Evolutionary conservation across 179 eudicot species (phyloP).

Genomic region (Spinacia oleracea): DNA sequence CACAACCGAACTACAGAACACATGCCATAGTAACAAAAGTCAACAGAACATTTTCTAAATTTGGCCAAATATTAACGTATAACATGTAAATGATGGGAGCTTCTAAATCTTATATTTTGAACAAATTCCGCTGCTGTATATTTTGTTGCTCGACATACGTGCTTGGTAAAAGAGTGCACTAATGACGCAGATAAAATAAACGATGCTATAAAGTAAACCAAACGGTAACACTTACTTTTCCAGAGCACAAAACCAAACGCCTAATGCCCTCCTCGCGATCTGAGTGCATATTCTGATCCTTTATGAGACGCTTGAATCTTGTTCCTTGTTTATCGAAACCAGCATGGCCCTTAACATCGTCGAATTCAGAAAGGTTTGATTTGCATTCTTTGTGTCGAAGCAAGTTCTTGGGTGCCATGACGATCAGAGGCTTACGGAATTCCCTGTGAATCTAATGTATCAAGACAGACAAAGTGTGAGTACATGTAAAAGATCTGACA

Average conservation of each 20-base stretch:
- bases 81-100: neutral
- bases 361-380: constrained; percentile 47
- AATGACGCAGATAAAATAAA: neutral
- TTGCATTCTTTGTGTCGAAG: constrained; percentile 50
- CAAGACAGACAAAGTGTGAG: constrained; percentile 19
- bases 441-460: constrained; percentile 45
- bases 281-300: constrained; percentile 47
- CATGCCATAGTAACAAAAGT: neutral
- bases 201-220: neutral
- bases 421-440: constrained; percentile 54
- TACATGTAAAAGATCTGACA: neutral
- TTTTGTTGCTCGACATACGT: no score
- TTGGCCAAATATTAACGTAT: neutral
- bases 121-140: neutral
- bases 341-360: constrained; percentile 43
- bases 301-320: constrained; percentile 43
- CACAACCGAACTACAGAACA: neutral
- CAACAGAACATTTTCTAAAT: neutral
- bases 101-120: neutral
- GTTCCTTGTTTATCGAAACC: constrained; percentile 49
- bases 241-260: constrained; percentile 45
- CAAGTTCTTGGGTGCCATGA: constrained; percentile 45
- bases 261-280: constrained; percentile 41
- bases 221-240: constrained; percentile 29
- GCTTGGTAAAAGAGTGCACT: neutral